These are phyloP conservation scores for Sporothrix brasiliensis DNA, from an alignment of 2,329 filamentous ascomycete genomes.

Conservation along the genomic window DNA sequence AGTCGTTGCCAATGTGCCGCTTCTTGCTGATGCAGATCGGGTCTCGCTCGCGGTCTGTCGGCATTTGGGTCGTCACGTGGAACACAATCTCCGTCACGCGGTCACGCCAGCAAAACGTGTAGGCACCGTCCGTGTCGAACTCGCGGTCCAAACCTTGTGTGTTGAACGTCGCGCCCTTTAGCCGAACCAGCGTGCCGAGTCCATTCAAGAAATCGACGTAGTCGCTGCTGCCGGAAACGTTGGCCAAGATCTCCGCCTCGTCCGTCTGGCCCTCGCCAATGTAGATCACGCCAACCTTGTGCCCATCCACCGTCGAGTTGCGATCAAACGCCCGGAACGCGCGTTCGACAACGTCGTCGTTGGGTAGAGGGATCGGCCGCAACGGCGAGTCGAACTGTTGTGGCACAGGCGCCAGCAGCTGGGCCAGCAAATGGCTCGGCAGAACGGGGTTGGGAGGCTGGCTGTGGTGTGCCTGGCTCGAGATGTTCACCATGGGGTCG, in stretches of 20 bases:
- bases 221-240: constrained; percentile 81
- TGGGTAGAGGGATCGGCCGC: constrained; percentile 75
- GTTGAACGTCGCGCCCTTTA: constrained; percentile 86
- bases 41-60: constrained; percentile 77
- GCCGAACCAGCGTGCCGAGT: constrained; percentile 76
- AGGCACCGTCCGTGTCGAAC: constrained; percentile 78
- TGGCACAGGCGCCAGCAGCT: constrained; percentile 66
- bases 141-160: constrained; percentile 85
- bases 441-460: constrained; percentile 64
- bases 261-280: constrained; percentile 82
- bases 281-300: constrained; percentile 94
- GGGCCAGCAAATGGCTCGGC: constrained; percentile 74
- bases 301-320: constrained; percentile 86
- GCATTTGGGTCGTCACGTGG: constrained; percentile 97
- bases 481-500: constrained; percentile 26
- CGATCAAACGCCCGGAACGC: constrained; percentile 82
- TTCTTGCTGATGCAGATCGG: constrained; percentile 83
- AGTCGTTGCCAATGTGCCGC: constrained; percentile 93
- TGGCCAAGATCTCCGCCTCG: constrained; percentile 83
- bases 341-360: constrained; percentile 68
- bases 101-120: constrained; percentile 92
- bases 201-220: constrained; percentile 84
- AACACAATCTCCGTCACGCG: constrained; percentile 94
- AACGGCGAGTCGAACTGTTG: constrained; percentile 58
- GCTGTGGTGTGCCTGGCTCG: constrained; percentile 39